These are phyloP conservation scores for Citrus australasica DNA, from an alignment of 345 rosid species.

Conservation along the genomic window DNA sequence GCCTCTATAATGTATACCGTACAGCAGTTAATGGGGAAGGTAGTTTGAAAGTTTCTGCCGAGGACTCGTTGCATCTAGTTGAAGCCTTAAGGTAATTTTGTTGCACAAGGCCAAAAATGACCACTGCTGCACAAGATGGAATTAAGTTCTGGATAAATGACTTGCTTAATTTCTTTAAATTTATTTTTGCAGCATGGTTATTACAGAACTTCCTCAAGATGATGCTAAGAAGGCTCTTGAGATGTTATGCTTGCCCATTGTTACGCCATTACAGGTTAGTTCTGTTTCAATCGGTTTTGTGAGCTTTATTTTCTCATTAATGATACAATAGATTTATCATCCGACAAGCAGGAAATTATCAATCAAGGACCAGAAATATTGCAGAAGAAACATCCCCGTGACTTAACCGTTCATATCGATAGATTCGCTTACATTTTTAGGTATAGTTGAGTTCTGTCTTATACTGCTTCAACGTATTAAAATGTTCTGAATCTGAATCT, in stretches of 20 bases:
- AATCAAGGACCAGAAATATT: slow-evolving; percentile 72
- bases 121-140: slow-evolving; percentile 12
- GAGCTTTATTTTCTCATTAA: not conserved
- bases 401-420: slow-evolving; percentile 90
- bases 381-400: slow-evolving; percentile 88
- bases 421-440: slow-evolving; percentile 95
- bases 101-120: slow-evolving; percentile 7
- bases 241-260: slow-evolving; percentile 75
- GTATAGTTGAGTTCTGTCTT: slow-evolving; percentile 33
- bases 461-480: slow-evolving; percentile 4
- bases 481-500: slow-evolving; percentile 15
- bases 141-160: slow-evolving; percentile 4
- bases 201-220: slow-evolving; percentile 87
- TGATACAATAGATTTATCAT: slow-evolving; percentile 19
- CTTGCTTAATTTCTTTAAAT: slow-evolving; percentile 23
- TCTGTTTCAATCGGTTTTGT: slow-evolving; percentile 6
- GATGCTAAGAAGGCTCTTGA: slow-evolving; percentile 85
- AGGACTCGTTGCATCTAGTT: slow-evolving; percentile 84
- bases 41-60: slow-evolving; percentile 82
- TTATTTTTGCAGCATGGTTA: slow-evolving; percentile 72
- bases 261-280: slow-evolving; percentile 82
- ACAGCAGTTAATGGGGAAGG: slow-evolving; percentile 79
- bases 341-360: slow-evolving; percentile 56
- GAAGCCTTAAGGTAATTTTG: slow-evolving; percentile 83
- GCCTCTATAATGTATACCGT: slow-evolving; percentile 73